Evolutionary conservation across 495 filamentous ascomycete genomes (phyloP), one percentile per base, ranked within the genome.

Genomic region (Hyphodiscus hymeniophilus): DNA sequence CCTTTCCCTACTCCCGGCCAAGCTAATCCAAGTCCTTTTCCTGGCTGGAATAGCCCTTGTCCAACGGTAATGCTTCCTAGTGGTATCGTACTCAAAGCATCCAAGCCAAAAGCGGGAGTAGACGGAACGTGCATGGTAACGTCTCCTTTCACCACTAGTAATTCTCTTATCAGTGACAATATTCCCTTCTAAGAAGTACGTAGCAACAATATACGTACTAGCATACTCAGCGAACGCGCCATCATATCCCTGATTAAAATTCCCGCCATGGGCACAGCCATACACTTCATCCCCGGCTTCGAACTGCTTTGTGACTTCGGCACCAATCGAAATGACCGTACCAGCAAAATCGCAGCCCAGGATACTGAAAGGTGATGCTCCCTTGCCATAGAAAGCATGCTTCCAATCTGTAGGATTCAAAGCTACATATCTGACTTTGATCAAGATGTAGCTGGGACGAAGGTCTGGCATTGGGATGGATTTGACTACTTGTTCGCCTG

Each of bases 1-100:
- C n/a, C 31, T 7, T 21, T 24, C 28, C 46, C 46, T 18, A 32
- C 23, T 4, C 18, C 32, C 2, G 62, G 56, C 3, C 69, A 56
- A 5, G 47, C 61, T 1, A 84, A 63, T 16, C 15, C 44, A 7
- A 54, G 24, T 11, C 34, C 34, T 36, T 36, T 36, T 22, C 28
- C 11, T 61, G 47, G 20, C 61, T 66, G 59, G 49, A 70, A 81
- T 7, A 84, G 61, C 0, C 68, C 73, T 26, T 63, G 62, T 4
- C 72, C 67, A 12, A 77, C 73, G 0, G 80, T 82, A 3, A 70
- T 66, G 15, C 79, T 50, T 13, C 68, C 69, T n/a, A 81, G 64
- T 0, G 76, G 76, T 5, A 82, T 46, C 15, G 74, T 76, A 17
- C 58, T 50, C 13, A 67, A 75, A 7, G 69, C 46, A 16, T 66